Percentiles rank a stretch among this genome's conserved stretches.
Evolutionary conservation across 768 basidiomycete genomes (phyloP).

Genomic region (Lactifluus subvellereus): DNA sequence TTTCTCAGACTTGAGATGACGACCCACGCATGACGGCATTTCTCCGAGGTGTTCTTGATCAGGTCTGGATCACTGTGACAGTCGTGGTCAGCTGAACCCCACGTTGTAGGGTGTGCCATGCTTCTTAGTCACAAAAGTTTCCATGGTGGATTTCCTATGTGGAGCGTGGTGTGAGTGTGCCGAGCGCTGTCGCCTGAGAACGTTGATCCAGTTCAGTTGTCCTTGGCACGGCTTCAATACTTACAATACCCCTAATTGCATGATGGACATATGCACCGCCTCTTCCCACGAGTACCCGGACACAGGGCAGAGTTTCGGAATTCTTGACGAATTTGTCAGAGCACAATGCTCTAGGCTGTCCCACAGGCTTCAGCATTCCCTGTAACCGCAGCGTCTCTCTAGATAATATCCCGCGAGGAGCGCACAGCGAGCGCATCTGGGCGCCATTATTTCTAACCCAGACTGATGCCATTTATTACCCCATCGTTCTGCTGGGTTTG

Average conservation of each 20-base stretch:
- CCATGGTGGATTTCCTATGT: background rate
- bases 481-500: slow-evolving; percentile 5
- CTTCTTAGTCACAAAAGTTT: background rate
- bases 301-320: background rate
- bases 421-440: background rate
- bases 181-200: background rate
- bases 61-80: background rate
- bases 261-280: background rate
- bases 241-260: too few relatives aligned
- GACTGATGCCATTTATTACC: background rate
- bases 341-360: background rate
- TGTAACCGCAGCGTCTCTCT: background rate
- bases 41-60: background rate
- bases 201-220: background rate
- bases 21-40: background rate
- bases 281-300: background rate
- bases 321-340: background rate
- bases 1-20: background rate
- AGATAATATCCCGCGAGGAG: slow-evolving; percentile 2
- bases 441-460: slow-evolving; percentile 7
- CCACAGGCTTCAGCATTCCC: slow-evolving; percentile 2
- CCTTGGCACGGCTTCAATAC: too few relatives aligned
- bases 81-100: background rate
- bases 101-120: background rate
- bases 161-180: too few relatives aligned